Evolutionary conservation across 2,329 filamentous ascomycete species (phyloP), one percentile per base, ranked within the genome.

Genomic region (Paecilomyces fulvus): DNA sequence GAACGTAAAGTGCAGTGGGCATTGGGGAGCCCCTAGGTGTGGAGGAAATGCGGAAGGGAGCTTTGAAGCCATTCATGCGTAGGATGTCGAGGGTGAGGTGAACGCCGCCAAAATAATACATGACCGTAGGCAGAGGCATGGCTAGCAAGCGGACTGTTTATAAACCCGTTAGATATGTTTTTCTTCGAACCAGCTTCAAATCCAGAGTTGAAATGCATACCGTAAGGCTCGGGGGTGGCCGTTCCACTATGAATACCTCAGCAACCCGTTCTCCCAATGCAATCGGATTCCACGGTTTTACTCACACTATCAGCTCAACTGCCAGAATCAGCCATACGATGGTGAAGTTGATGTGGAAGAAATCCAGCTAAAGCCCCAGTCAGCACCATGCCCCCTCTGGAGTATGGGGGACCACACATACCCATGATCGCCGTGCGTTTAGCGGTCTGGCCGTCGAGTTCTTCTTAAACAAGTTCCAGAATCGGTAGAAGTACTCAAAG

Each of bases 21-120:
- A 86, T 80, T 4, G 69, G 72, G 14, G 77, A 77, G 17, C 84
- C 84, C 64, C 83, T 85, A 0, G 77, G 77, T 0, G 83, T 82
- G 1, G 84, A 87, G 54, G 83, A 86, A 59, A 87, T 83, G 50
- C 83, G 80, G 64, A 83, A 85, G 0, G 83, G 83, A 0, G 83
- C 80, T 63, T 73, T 74, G 59, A 65, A 70, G n/a, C 75, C 73
- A 55, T 63, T 61, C 46, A 70, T 68, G 49, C 72, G 73, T n/a
- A 75, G 71, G 25, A 76, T 63, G 54, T 75, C 72, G 54, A 77
- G 71, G 28, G 69, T 62, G 12, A 75, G 66, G 61, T 75, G 72
- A 43, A 75, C 71, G 50, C 63, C 62, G 50, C 74, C 74, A 56
- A 76, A 76, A 60, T 76, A 75, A 60, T 75, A 75, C 73, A 77